Conservation (phyloP, 2,329 filamentous ascomycete genomes). For the Colletotrichum sp. region DNA sequence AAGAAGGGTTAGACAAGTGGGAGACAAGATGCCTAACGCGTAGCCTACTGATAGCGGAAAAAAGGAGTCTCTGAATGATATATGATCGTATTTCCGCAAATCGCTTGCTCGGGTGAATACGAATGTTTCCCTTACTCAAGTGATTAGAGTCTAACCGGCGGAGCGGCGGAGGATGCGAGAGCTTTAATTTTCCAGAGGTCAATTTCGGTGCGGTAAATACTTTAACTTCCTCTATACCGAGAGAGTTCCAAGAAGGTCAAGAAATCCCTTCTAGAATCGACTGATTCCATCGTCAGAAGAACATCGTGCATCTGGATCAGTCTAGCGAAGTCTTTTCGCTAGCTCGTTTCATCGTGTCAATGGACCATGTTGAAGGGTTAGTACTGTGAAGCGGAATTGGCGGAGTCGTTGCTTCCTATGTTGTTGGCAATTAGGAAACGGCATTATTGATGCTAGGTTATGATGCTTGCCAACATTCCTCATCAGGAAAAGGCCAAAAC, state of each 20-base stretch:
- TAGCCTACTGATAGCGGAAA: neutral
- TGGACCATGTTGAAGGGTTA: neutral
- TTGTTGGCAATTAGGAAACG: neutral
- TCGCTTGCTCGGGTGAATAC: neutral
- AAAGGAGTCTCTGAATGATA: neutral
- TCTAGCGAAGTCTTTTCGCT: neutral
- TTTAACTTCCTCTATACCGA: neutral
- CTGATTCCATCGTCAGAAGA: neutral
- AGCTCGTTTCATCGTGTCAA: neutral
- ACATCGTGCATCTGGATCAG: neutral
- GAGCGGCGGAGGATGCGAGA: neutral
- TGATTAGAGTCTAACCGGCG: neutral
- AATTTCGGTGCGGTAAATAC: neutral
- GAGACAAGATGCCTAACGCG: neutral
- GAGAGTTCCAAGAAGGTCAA: neutral
- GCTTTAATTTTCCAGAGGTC: neutral
- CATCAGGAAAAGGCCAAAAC: neutral
- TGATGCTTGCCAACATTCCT: neutral
- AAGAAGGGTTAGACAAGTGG: neutral
- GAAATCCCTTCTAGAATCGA: neutral
- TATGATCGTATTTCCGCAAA: neutral
- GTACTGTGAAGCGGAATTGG: neutral
- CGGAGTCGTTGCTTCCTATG: neutral
- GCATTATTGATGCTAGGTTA: neutral
- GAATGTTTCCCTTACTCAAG: neutral